phyloP scores from a whole-genome alignment of 345 rosid genomes.

The Gynandropsis gynandra region DNA sequence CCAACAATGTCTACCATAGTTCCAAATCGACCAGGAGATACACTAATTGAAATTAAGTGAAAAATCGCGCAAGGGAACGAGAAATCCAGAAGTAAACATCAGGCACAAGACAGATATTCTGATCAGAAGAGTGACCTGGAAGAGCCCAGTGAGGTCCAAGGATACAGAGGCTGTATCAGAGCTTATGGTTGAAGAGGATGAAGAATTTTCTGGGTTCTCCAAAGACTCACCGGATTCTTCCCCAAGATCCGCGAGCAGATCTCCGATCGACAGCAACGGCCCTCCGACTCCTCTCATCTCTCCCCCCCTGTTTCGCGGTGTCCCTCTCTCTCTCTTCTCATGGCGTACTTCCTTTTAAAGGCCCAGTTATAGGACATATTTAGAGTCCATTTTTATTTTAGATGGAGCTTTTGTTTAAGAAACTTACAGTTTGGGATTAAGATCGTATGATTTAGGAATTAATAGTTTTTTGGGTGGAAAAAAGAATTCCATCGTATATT shows the following conservation, averaged over 20 bases:
- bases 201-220: constrained; percentile 6
- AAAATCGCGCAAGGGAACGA: not conserved
- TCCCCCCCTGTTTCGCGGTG: not conserved
- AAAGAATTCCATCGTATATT: too few species aligned
- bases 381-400: too few species aligned
- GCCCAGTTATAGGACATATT: too few species aligned
- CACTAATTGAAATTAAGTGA: not conserved
- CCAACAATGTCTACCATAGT: not conserved
- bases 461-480: too few species aligned
- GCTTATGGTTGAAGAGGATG: constrained; percentile 16
- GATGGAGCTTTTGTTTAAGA: too few species aligned
- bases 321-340: too few species aligned
- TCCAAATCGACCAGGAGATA: too few species aligned
- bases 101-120: not conserved
- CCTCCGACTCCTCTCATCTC: constrained; percentile 68
- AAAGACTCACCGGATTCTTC: constrained; percentile 29
- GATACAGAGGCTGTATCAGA: constrained; percentile 22
- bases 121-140: constrained; percentile 43
- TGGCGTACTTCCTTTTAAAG: not conserved
- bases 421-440: too few species aligned
- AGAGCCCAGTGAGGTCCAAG: constrained; percentile 49
- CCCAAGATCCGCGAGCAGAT: constrained; percentile 68
- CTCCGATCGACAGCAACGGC: constrained; percentile 68
- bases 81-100: not conserved
- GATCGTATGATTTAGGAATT: too few species aligned